phyloP scores from a whole-genome alignment of 208 protist genomes.

The Wallacemonas sp. region DNA sequence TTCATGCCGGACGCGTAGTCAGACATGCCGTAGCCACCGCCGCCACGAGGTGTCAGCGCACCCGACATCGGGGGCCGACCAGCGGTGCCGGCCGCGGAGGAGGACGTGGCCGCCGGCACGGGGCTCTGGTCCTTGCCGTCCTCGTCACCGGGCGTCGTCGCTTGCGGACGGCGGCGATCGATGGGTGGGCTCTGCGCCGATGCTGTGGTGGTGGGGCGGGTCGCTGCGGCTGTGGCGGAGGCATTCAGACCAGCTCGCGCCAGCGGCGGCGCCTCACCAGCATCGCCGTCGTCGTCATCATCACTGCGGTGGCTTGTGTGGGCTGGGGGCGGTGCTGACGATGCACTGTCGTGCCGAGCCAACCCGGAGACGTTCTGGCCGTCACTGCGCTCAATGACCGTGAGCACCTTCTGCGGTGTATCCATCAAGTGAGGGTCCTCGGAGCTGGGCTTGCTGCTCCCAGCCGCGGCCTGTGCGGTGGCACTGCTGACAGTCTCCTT shows the following conservation, averaged over 20 bases:
- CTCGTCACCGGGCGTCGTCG: too few species aligned
- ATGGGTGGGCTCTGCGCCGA: too few species aligned
- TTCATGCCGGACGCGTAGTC: constrained; percentile 27
- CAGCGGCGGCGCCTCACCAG: too few species aligned
- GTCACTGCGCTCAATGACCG: constrained; percentile 15
- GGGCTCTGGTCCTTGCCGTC: too few species aligned
- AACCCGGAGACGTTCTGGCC: not conserved
- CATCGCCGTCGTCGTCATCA: too few species aligned
- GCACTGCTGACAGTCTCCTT: constrained; percentile 11
- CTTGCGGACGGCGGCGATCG: too few species aligned
- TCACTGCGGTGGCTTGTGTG: not conserved
- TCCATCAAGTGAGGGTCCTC: constrained; percentile 17
- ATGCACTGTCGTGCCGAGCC: not conserved
- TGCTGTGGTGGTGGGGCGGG: too few species aligned
- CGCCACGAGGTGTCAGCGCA: constrained; percentile 4
- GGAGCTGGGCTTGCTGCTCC: not conserved
- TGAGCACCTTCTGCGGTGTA: constrained; percentile 14
- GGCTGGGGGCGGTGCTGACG: constrained; percentile 1
- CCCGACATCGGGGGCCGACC: constrained; percentile 5
- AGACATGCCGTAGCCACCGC: not conserved
- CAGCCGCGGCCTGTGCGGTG: constrained; percentile 4
- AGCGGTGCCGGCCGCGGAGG: not conserved
- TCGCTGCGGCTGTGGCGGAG: too few species aligned
- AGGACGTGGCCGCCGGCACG: not conserved
- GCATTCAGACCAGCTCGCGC: too few species aligned